Evolutionary conservation across 208 protist species (phyloP), one percentile per base, ranked within the genome.

Genomic region (Leishmania major): DNA sequence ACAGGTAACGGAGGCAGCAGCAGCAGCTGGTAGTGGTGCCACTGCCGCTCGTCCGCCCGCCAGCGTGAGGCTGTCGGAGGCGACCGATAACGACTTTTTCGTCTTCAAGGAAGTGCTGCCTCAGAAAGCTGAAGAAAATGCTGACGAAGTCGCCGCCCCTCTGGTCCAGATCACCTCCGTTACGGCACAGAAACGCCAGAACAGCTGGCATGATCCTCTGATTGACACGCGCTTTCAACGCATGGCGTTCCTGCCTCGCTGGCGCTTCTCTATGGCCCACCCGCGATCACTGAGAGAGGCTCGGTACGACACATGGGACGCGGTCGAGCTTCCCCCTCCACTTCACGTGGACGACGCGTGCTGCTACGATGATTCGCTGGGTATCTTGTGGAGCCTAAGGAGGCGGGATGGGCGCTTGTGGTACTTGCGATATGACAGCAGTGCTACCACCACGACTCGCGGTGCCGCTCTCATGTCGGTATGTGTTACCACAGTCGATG

Each of bases 31-130:
- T 25, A 57, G 25, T n/a, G 73, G 67, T 4, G 81, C 67, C 45
- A n/a, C 51, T 49, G 28, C 62, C 66, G 28, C 51, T 53, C 47
- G 28, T 45, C 67, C 25, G 40, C 62, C 45, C 28, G 66, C 17
- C 22, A 49, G 49, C 10, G 77, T 70, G 76, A 86, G 76, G 47
- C 87, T 94, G 28, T 49, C 62, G 13, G 84, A 94, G n/a, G 77
- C 79, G 5, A 87, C 79, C 70, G 87, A 91, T n/a, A 87, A 84
- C 67, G 90, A 86, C 37, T 94, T 94, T 70, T 90, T 88, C 47
- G 45, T 94, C 31, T 92, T 93, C 79, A 83, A 87, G 74, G 86
- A 84, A 51, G 84, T 93, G 31, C 64, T 71, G 47, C 45, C 22
- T 43, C 64, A 51, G 37, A 13, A 25, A 13, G 19, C 49, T 74